Evolutionary conservation across 148 eudicot genomes (phyloP).

Genomic region (Polygonum aviculare): DNA sequence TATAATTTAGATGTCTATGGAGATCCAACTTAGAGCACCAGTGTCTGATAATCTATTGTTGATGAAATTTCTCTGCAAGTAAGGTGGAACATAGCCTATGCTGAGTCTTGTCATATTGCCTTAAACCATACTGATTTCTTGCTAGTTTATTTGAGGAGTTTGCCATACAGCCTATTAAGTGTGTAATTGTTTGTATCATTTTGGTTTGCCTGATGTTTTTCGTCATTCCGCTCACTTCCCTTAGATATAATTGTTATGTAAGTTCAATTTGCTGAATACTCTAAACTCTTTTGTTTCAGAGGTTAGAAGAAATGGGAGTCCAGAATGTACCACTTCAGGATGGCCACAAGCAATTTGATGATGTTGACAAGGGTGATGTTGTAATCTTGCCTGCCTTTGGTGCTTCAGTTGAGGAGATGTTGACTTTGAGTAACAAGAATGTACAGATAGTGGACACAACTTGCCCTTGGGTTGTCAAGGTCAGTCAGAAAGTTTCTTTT

Average conservation of each 20-base stretch:
- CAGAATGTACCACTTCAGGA: conserved; percentile 59
- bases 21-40: not conserved
- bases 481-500: conserved; percentile 18
- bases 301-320: conserved; percentile 82
- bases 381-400: conserved; percentile 98
- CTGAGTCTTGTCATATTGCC: not conserved
- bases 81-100: not conserved
- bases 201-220: not conserved
- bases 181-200: not conserved
- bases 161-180: not conserved
- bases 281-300: conserved; percentile 31
- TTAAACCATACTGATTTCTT: not conserved
- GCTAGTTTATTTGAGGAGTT: not conserved
- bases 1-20: not conserved
- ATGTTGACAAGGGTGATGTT: conserved; percentile 73
- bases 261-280: conserved; percentile 6
- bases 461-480: conserved; percentile 98
- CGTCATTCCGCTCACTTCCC: not conserved
- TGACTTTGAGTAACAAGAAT: conserved; percentile 60
- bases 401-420: conserved; percentile 93
- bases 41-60: not conserved
- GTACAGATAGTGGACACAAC: conserved; percentile 99
- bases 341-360: conserved; percentile 79
- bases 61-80: not conserved
- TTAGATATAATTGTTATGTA: not conserved